phyloP scores from a whole-genome alignment of 352 stramenopile genomes.

The Globisporangium cederbergense region DNA sequence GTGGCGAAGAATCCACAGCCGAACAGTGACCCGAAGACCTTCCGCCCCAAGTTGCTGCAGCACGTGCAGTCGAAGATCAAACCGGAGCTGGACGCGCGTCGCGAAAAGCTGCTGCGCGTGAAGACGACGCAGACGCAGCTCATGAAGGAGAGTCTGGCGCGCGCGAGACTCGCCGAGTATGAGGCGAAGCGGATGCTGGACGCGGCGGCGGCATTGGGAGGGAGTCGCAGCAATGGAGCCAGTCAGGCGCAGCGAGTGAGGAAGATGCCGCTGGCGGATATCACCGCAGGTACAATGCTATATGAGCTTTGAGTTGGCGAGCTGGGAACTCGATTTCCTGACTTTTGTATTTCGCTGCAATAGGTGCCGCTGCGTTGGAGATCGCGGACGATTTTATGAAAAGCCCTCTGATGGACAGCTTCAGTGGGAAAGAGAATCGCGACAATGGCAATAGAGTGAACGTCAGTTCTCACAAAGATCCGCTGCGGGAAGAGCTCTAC shows the following conservation, averaged over 20 bases:
- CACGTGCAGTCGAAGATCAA: constrained; percentile 65
- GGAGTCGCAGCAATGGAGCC: not conserved
- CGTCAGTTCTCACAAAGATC: constrained; percentile 21
- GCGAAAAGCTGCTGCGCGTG: constrained; percentile 62
- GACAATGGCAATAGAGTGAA: not conserved
- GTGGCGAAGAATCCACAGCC: not conserved
- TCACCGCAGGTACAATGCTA: constrained; percentile 44
- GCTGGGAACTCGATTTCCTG: not conserved
- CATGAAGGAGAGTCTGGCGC: constrained; percentile 65
- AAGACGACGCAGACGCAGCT: constrained; percentile 77
- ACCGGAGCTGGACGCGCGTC: constrained; percentile 42
- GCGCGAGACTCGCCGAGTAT: constrained; percentile 55
- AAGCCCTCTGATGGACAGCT: constrained; percentile 71
- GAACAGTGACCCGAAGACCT: not conserved
- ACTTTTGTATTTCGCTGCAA: not conserved
- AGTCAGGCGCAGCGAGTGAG: constrained; percentile 12
- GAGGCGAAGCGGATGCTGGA: constrained; percentile 34
- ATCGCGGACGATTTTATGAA: constrained; percentile 82
- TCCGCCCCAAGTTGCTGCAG: constrained; percentile 23
- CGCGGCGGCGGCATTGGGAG: not conserved
- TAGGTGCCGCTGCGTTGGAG: constrained; percentile 71
- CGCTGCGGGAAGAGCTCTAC: constrained; percentile 64
- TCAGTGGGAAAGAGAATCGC: constrained; percentile 23
- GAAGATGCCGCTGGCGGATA: constrained; percentile 45
- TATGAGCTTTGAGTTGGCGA: not conserved